Percentiles rank a stretch among this genome's conserved stretches.
Conservation (phyloP, 805 yeast genomes). For the Nakazawaea ambrosiae region DNA sequence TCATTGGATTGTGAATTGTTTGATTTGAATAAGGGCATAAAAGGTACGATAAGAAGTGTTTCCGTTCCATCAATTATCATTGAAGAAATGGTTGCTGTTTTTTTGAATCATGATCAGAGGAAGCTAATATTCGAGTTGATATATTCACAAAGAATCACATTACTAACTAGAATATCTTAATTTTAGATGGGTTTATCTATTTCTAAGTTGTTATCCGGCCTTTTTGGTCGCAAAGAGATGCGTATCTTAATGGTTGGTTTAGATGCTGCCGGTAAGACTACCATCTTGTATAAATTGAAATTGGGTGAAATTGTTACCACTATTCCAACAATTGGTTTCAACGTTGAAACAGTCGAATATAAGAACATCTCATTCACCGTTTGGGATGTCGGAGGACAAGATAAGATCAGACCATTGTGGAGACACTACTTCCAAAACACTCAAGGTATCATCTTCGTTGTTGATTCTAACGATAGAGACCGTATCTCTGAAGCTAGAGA, state of each 20-base stretch:
- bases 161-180: not conserved
- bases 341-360: constrained; percentile 95
- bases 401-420: constrained; percentile 97
- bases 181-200: constrained; percentile 93
- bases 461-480: constrained; percentile 96
- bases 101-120: too few relatives aligned
- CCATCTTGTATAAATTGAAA: constrained; percentile 90
- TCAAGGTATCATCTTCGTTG: constrained; percentile 96
- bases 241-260: constrained; percentile 97
- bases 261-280: constrained; percentile 98
- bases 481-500: constrained; percentile 98
- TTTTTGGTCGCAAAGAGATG: constrained; percentile 97
- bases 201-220: constrained; percentile 90
- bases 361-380: constrained; percentile 95
- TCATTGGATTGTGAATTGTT: too few relatives aligned
- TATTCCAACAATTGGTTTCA: constrained; percentile 95
- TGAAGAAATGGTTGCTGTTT: too few relatives aligned
- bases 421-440: constrained; percentile 98
- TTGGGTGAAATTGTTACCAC: constrained; percentile 95
- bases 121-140: constrained; percentile 4
- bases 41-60: too few relatives aligned
- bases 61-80: too few relatives aligned
- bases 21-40: too few relatives aligned
- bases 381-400: constrained; percentile 99
- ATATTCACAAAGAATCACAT: too few relatives aligned